Evolutionary conservation across 352 stramenopile genomes (phyloP).

Genomic region (Phytopythium aichiense): DNA sequence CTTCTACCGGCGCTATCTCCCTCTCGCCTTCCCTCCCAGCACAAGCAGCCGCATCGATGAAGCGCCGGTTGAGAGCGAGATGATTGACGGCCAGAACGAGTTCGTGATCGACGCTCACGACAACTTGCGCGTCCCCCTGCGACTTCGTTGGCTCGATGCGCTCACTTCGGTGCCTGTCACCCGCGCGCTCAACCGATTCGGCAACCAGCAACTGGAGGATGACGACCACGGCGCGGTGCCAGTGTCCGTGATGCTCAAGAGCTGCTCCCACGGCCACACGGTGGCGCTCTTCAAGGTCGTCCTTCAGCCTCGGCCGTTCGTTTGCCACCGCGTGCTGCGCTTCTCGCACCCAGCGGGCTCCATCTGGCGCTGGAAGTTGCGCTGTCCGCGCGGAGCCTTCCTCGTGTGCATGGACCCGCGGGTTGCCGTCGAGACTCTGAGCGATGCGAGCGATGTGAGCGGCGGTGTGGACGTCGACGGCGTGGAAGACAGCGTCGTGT

Average conservation of each 20-base stretch:
- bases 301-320: conserved; percentile 67
- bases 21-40: conserved; percentile 37
- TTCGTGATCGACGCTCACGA: conserved; percentile 87
- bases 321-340: conserved; percentile 80
- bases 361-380: conserved; percentile 60
- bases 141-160: conserved; percentile 76
- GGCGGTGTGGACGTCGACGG: conserved; percentile 3
- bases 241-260: conserved; percentile 77
- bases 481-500: conserved; percentile 15
- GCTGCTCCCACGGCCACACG: conserved; percentile 86
- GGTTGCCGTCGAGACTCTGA: conserved; percentile 46
- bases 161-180: background rate
- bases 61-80: conserved; percentile 81
- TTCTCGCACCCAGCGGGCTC: conserved; percentile 52
- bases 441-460: background rate
- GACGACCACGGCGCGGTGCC: conserved; percentile 16
- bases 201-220: background rate
- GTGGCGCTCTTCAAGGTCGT: conserved; percentile 88
- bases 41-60: conserved; percentile 11
- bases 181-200: conserved; percentile 1
- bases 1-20: conserved; percentile 68
- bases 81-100: conserved; percentile 89
- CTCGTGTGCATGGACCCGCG: conserved; percentile 69
- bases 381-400: conserved; percentile 41
- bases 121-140: conserved; percentile 81